A percentile compares a stretch with the other conserved stretches of the same genome.
Conservation (phyloP, 768 basidiomycete species). For the Boletus huronensis region DNA sequence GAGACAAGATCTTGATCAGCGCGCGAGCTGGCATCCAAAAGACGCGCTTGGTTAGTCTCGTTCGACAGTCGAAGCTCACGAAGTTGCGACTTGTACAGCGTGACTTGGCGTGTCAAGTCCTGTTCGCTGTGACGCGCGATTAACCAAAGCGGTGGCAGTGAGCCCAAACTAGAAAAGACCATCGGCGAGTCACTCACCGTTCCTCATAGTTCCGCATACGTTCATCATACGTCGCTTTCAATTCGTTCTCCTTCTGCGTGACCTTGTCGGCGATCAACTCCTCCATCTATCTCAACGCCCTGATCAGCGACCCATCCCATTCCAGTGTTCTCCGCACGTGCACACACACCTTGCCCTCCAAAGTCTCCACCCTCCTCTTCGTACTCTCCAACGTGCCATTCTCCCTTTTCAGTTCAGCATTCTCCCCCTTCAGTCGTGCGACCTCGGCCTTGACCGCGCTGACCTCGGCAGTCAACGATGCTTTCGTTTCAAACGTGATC, state of each 20-base stretch:
- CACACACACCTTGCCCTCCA: conserved; percentile 73
- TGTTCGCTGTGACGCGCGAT: conserved; percentile 62
- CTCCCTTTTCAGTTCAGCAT: conserved; percentile 75
- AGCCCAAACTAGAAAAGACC: neutral
- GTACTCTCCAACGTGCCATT: conserved; percentile 58
- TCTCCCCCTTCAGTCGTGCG: conserved; percentile 73
- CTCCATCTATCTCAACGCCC: conserved; percentile 73
- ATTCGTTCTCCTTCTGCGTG: conserved; percentile 89
- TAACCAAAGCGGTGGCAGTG: neutral
- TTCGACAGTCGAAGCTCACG: conserved; percentile 87
- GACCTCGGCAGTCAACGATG: conserved; percentile 55
- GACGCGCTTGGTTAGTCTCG: conserved; percentile 88
- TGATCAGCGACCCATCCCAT: conserved; percentile 1
- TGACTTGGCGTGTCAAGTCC: conserved; percentile 87
- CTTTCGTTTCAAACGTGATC: conserved; percentile 55
- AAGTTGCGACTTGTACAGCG: conserved; percentile 84
- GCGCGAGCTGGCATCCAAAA: conserved; percentile 85
- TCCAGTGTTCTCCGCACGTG: neutral
- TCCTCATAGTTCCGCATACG: conserved; percentile 94
- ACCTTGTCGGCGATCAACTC: conserved; percentile 87
- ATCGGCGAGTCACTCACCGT: conserved; percentile 48
- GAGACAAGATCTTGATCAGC: conserved; percentile 94
- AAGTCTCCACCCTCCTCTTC: conserved; percentile 72
- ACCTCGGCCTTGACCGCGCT: conserved; percentile 73
- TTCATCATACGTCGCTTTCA: conserved; percentile 97